Evolutionary conservation across 176 grass and related monocot species (phyloP), one percentile per base, ranked within the genome.

Genomic region (Raddia guianensis): DNA sequence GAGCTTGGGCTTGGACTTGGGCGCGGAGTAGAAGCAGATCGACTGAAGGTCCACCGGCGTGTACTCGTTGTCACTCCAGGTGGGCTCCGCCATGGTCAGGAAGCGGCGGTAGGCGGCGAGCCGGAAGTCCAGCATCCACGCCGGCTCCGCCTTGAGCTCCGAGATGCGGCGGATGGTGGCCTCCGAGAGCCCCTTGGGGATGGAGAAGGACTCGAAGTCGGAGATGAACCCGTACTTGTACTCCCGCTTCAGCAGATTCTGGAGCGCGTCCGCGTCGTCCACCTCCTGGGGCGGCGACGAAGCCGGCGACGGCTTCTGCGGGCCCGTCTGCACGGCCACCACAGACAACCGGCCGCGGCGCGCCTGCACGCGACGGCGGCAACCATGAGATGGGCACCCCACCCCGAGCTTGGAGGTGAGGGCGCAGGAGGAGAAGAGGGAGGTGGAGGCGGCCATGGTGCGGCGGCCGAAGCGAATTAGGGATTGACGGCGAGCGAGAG

Each of bases 201-300:
- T 98, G 50, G 92, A 91, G 66, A 95, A 91, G 62, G 96, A 95
- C 74, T 98, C 88, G 75, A 98, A 95, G 75, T 98, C 90, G 47
- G 96, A 93, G 19, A 87, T 89, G 63, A 98, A 98, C 0, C 96
- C 96, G 65, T 86, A 98, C 88, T 95, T 92, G 86, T 98, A 98
- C 78, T 95, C 88, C 82, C 90, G 64, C 82, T 93, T 93, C 6
- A 98, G 90, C 12, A 98, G 87, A 2, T 90, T 91, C 81, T 95
- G 90, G 57, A 99, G 90, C 15, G 88, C 79, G 76, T 95, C 90
- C 15, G 90, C 79, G 16, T 93, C 90, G 21, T 85, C 79, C 62
- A n/a, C 86, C 11, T 69, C 82, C 62, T 56, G 70, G 14, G 85
- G n/a, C 8, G 86, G 19, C 4, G 80, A 12, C 16, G 77, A 75